Evolutionary conservation across 2,329 filamentous ascomycete species (phyloP), one percentile per base, ranked within the genome.

Genomic region (Penicillium sp.): DNA sequence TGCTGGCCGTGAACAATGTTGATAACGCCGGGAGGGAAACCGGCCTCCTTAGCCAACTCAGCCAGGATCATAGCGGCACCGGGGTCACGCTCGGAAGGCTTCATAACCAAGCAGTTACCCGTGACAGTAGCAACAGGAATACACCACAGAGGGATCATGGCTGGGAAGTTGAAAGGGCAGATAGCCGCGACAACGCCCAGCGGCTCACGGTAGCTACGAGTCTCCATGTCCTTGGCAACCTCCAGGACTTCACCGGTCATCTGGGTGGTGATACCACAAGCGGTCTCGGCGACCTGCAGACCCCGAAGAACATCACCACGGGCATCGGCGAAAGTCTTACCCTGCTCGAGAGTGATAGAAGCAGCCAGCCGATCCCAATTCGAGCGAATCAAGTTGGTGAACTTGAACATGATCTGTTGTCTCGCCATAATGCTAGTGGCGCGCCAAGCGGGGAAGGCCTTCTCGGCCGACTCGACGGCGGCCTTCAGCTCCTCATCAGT

Each of bases 221-320:
- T 87, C 74, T 87, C 84, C 84, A 87, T 87, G 63, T 87, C 84
- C 76, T 86, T 86, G 47, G 70, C 79, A n/a, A 87, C 84, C 70
- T 87, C 84, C 31, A 87, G 74, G n/a, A 87, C 81, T 70, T 86
- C 83, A 33, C 84, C 84, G 8, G 81, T 81, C 65, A 86, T 74
- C 69, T 86, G 84, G 1, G 82, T 85, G 2, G 84, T 85, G 66
- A 87, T 86, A 42, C 84, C 84, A 62, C 84, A 87, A 29, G 84
- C 82, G 6, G 82, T 85, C 73, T 87, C 84, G 6, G 84, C 84
- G 38, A 87, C 84, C 71, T 87, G 84, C 54, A 87, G 72, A 55
- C 84, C 84, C 65, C 84, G 79, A 29, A 86, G 78, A 42, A 87
- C 84, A 70, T 87, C 84, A 52, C 84, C 84, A 65, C 75, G 80